These are phyloP conservation scores for Wallacemonas sp. DNA, from an alignment of 208 protist genomes.

Conservation along the genomic window DNA sequence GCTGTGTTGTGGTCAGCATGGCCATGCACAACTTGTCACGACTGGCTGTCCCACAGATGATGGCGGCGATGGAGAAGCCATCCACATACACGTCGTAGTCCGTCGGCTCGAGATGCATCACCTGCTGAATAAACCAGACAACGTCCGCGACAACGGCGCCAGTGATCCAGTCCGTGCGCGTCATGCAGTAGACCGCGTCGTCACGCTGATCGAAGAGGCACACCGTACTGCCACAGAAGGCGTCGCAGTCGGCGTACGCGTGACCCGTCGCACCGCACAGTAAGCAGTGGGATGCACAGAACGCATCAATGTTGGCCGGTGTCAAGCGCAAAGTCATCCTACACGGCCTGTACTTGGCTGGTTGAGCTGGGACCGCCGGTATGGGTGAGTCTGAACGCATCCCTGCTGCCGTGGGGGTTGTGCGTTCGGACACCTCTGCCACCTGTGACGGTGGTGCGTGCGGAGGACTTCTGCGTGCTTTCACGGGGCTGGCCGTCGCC, in stretches of 20 bases:
- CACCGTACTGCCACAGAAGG: conserved; percentile 30
- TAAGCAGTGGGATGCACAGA: conserved; percentile 22
- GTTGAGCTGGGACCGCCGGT: too few relatives aligned
- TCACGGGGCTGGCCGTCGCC: too few relatives aligned
- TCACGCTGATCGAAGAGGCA: conserved; percentile 35
- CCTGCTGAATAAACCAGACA: conserved; percentile 28
- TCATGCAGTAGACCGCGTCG: conserved; percentile 40
- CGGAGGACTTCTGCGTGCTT: too few relatives aligned
- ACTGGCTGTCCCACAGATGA: not conserved
- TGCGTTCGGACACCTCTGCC: too few relatives aligned
- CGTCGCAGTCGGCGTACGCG: conserved; percentile 37
- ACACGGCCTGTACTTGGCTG: too few relatives aligned
- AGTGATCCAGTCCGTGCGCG: conserved; percentile 28
- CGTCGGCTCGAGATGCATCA: conserved; percentile 12
- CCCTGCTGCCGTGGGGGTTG: too few relatives aligned
- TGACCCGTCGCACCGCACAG: conserved; percentile 41
- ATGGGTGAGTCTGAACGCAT: too few relatives aligned
- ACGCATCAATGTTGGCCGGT: conserved; percentile 18
- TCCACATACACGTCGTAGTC: conserved; percentile 24
- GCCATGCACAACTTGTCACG: not conserved
- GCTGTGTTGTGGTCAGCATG: not conserved
- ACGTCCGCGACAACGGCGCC: conserved; percentile 34
- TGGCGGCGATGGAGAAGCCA: conserved; percentile 8
- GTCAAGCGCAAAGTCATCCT: conserved; percentile 15
- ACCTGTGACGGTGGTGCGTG: too few relatives aligned